A percentile compares a stretch with the other conserved stretches of the same genome.
These are phyloP conservation scores for Hemileccinum rubropunctum DNA, from an alignment of 768 basidiomycete genomes.

Conservation along the genomic window DNA sequence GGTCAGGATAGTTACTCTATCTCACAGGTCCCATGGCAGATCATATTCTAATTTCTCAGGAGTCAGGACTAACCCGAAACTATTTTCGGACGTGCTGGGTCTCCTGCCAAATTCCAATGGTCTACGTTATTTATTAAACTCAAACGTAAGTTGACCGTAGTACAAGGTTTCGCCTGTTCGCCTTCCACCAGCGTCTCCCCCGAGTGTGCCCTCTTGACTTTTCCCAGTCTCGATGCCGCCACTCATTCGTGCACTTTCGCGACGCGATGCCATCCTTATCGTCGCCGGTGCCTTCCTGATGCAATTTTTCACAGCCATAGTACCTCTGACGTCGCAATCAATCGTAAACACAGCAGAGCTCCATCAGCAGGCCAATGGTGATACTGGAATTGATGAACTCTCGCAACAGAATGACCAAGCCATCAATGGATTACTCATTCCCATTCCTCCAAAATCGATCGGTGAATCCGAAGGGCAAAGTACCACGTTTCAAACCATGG, in stretches of 20 bases:
- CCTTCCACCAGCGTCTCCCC: neutral
- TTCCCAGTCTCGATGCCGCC: constrained; percentile 27
- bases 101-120: too few relatives aligned
- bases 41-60: too few relatives aligned
- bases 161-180: neutral
- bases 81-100: too few relatives aligned
- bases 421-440: neutral
- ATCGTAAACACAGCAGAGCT: constrained; percentile 31
- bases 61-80: too few relatives aligned
- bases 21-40: too few relatives aligned
- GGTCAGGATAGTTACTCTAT: too few relatives aligned
- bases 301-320: constrained; percentile 48
- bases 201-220: neutral
- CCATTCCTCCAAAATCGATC: neutral
- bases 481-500: neutral
- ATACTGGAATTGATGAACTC: neutral
- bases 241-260: constrained; percentile 43
- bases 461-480: neutral
- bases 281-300: constrained; percentile 55
- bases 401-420: constrained; percentile 5
- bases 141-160: neutral
- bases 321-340: constrained; percentile 30
- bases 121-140: too few relatives aligned
- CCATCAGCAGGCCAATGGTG: constrained; percentile 7
- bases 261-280: constrained; percentile 58